phyloP scores from a whole-genome alignment of 2,329 filamentous ascomycete genomes.

The Ascochyta fabae region DNA sequence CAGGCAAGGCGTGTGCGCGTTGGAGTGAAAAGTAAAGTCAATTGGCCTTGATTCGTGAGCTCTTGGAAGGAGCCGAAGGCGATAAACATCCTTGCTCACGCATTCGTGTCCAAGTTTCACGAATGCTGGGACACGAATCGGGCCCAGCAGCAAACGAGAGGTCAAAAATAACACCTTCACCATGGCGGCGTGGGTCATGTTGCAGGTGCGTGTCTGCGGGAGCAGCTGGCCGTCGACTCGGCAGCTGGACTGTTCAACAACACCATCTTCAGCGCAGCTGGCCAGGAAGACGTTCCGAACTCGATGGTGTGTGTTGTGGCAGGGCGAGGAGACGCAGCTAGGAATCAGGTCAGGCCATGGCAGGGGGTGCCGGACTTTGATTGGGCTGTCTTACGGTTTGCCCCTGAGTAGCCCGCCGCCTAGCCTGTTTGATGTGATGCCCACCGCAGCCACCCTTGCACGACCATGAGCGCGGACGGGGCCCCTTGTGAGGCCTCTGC shows the following conservation, averaged over 20 bases:
- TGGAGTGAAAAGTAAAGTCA: slow-evolving; percentile 19
- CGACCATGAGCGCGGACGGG: slow-evolving; percentile 26
- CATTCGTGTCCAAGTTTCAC: slow-evolving; percentile 31
- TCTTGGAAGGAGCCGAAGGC: slow-evolving; percentile 27
- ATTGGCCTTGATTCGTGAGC: slow-evolving; percentile 33
- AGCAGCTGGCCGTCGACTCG: neutral
- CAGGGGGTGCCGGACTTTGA: slow-evolving; percentile 21
- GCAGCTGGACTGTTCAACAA: slow-evolving; percentile 2
- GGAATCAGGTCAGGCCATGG: slow-evolving; percentile 13
- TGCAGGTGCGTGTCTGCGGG: neutral
- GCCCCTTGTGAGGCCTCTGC: slow-evolving; percentile 29
- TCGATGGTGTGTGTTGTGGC: slow-evolving; percentile 22
- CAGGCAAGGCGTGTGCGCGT: slow-evolving; percentile 15
- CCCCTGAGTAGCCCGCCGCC: slow-evolving; percentile 34
- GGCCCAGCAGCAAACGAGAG: neutral
- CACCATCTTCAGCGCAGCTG: slow-evolving; percentile 3
- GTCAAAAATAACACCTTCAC: slow-evolving; percentile 1
- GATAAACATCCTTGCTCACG: slow-evolving; percentile 30
- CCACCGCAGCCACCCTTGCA: slow-evolving; percentile 34
- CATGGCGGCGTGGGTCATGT: neutral
- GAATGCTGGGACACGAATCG: slow-evolving; percentile 15
- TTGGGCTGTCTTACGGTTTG: slow-evolving; percentile 27
- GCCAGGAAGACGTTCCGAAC: slow-evolving; percentile 7
- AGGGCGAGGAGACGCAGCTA: slow-evolving; percentile 28
- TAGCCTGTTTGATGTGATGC: slow-evolving; percentile 27